phyloP scores from a whole-genome alignment of 192 early-diverging fungal species.

The Chytriomyces confervae region DNA sequence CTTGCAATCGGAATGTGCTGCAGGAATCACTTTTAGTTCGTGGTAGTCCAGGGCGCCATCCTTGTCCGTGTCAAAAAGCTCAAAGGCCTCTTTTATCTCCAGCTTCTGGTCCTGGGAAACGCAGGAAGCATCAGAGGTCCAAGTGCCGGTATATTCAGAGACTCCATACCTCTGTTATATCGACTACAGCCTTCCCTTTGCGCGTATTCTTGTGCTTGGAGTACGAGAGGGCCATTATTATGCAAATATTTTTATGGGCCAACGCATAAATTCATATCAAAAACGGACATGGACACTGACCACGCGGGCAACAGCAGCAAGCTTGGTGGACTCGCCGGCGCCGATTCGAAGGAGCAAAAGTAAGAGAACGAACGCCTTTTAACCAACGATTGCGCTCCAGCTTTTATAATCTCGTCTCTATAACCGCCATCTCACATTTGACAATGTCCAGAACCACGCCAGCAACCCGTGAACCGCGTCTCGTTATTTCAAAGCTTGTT shows the following conservation, averaged over 20 bases:
- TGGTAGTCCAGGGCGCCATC: conserved; percentile 78
- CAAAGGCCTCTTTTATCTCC: conserved; percentile 96
- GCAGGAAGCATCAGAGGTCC: background rate
- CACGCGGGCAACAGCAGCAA: background rate
- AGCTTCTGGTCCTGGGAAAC: conserved; percentile 80
- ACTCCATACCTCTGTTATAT: too few species aligned
- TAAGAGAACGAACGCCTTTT: too few species aligned
- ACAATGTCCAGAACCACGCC: background rate
- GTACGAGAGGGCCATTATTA: background rate
- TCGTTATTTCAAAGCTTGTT: conserved; percentile 83
- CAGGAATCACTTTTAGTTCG: conserved; percentile 72
- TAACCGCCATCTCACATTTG: background rate
- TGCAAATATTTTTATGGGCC: background rate
- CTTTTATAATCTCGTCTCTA: background rate
- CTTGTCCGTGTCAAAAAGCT: conserved; percentile 94
- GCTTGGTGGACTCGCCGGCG: background rate
- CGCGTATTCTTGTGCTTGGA: background rate
- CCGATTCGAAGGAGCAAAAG: too few species aligned
- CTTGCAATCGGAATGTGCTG: background rate
- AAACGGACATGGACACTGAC: background rate
- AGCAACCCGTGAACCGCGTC: conserved; percentile 38
- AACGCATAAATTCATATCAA: background rate
- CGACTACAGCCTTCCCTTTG: background rate
- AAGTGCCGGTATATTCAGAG: too few species aligned
- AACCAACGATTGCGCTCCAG: too few species aligned